Percentiles rank a stretch among this genome's conserved stretches.
Evolutionary conservation across 257 asterid genomes (phyloP).

Genomic region (Rhazya stricta): DNA sequence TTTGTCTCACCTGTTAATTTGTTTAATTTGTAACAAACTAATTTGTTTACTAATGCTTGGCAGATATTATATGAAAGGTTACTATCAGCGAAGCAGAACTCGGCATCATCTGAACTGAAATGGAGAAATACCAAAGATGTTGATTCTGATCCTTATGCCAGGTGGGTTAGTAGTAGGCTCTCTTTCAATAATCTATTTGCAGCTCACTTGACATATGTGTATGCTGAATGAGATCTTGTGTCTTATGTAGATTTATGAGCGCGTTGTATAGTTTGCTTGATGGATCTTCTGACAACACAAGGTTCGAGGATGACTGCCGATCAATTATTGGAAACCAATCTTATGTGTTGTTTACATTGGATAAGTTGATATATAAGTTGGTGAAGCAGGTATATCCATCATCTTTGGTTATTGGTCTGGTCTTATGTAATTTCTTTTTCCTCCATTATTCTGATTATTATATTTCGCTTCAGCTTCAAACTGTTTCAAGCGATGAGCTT

Average conservation of each 20-base stretch:
- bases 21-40: background rate
- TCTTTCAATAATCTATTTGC: background rate
- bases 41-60: background rate
- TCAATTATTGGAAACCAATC: conserved; percentile 89
- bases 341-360: conserved; percentile 85
- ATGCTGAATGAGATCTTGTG: background rate
- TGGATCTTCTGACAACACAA: conserved; percentile 85
- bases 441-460: background rate
- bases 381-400: conserved; percentile 64
- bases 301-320: conserved; percentile 96
- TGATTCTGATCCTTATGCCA: conserved; percentile 39
- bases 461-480: conserved; percentile 36
- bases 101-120: conserved; percentile 33
- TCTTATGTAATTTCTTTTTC: background rate
- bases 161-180: conserved; percentile 20
- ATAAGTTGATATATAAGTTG: conserved; percentile 83
- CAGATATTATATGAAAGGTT: conserved; percentile 47
- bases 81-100: conserved; percentile 39
- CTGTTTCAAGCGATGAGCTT: conserved; percentile 45
- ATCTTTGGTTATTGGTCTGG: background rate
- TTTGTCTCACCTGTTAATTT: conserved; percentile 5
- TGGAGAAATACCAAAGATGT: conserved; percentile 33
- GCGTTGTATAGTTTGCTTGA: conserved; percentile 83
- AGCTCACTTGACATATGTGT: background rate
- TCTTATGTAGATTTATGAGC: conserved; percentile 65